Conservation (phyloP, 192 early-diverging fungal genomes). For the Cladochytrium replicatum region DNA sequence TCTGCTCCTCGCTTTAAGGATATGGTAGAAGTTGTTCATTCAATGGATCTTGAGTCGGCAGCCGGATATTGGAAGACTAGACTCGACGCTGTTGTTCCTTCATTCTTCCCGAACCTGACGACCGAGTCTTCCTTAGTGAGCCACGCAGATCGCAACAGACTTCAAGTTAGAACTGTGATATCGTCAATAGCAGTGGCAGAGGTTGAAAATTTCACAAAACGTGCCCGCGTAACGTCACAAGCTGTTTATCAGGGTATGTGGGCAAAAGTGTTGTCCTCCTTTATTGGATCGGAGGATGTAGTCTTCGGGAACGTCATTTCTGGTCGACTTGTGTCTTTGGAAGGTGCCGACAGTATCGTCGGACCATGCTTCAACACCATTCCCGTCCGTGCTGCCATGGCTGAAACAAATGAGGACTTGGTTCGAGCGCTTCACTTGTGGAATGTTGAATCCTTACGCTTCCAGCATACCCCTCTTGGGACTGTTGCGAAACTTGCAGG, state of each 20-base stretch:
- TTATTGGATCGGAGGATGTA: constrained; percentile 13
- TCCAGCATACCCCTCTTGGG: constrained; percentile 16
- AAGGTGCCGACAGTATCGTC: constrained; percentile 13
- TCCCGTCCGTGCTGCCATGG: constrained; percentile 6
- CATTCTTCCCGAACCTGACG: too few species aligned
- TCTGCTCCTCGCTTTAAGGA: too few species aligned
- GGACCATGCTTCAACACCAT: constrained; percentile 19
- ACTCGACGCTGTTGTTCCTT: too few species aligned
- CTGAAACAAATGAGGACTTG: not conserved
- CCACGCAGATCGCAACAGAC: too few species aligned
- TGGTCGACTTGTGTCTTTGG: constrained; percentile 12
- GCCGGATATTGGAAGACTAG: too few species aligned
- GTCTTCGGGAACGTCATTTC: constrained; percentile 15
- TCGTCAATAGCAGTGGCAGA: not conserved
- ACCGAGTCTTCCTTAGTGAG: too few species aligned
- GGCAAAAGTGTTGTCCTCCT: constrained; percentile 14
- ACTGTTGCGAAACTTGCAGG: constrained; percentile 5
- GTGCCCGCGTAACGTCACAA: not conserved
- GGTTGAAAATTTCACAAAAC: constrained; percentile 4
- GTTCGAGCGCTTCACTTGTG: too few species aligned
- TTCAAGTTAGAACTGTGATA: too few species aligned
- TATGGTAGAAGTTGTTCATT: too few species aligned
- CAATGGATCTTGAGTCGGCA: too few species aligned
- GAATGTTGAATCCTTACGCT: constrained; percentile 3
- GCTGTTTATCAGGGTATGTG: constrained; percentile 17